Evolutionary conservation across 2,329 filamentous ascomycete species (phyloP), one percentile per base, ranked within the genome.

Genomic region (Microdochium paspali): DNA sequence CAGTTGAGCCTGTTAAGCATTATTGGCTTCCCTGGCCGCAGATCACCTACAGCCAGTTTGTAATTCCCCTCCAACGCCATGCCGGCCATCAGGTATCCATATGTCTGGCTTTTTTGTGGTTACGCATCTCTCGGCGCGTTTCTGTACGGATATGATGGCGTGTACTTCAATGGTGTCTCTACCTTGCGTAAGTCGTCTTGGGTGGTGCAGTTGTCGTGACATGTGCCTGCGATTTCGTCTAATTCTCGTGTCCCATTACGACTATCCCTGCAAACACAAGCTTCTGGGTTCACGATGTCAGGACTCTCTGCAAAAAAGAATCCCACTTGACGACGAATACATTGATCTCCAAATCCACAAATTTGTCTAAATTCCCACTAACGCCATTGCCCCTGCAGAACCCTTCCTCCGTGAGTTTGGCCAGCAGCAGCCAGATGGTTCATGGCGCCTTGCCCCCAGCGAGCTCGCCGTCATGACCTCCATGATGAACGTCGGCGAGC

Each of bases 401-500:
- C 58, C 61, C 23, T 66, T 66, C 52, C 44, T 62, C 10, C 49
- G 56, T 35, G 57, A 66, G 46, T 67, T 66, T 46, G 64, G 64
- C 26, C 48, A 54, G 13, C 51, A 48, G 9, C 52, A 54, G 44
- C 43, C 47, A 3, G 50, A 65, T 39, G 63, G 61, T 35, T 51
- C 50, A 9, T 64, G 60, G 47, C 55, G 53, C 18, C 61, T 64
- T 32, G 50, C 54, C 1, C 53, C 63, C 2, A 42, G 51, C 9
- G 44, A 54, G 18, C 48, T 53, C 24, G 58, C 61, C 24, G 47
- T 61, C 54, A 67, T 63, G 61, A 63, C 62, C 13, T 66, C 63
- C 47, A 61, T 65, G 55, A 68, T 68, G 53, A 64, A 68, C 47
- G 57, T 68, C 21, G 65, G 65, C 44, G 65, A 68, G 46, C 53